These are phyloP conservation scores for Naganishia sp. DNA, from an alignment of 1,284 basidiomycete species.

Conservation along the genomic window DNA sequence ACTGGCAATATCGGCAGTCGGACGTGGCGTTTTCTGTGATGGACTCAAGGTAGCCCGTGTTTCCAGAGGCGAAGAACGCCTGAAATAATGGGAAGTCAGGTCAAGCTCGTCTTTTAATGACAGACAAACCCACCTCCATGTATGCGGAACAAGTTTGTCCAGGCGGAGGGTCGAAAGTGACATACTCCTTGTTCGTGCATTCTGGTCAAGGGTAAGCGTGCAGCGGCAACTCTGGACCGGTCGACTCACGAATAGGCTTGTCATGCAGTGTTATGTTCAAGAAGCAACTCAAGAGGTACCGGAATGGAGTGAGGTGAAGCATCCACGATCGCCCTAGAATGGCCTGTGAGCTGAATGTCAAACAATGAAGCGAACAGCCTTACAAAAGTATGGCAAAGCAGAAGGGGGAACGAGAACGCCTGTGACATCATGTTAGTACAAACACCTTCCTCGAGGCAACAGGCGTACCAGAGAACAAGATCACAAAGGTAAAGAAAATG, in stretches of 20 bases:
- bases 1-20: constrained; percentile 54
- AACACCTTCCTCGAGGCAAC: too few species aligned
- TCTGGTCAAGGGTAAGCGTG: constrained; percentile 8
- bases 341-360: neutral
- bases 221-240: neutral
- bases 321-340: constrained; percentile 26
- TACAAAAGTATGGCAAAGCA: constrained; percentile 26
- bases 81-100: neutral
- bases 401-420: constrained; percentile 20
- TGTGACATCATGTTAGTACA: neutral
- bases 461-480: constrained; percentile 25
- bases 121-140: constrained; percentile 46
- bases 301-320: constrained; percentile 27
- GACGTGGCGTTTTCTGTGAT: constrained; percentile 52
- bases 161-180: constrained; percentile 48
- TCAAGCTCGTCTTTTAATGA: neutral
- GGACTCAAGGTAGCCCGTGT: constrained; percentile 48
- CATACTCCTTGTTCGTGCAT: constrained; percentile 52
- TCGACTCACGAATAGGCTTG: constrained; percentile 24
- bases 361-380: neutral
- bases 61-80: constrained; percentile 20
- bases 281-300: constrained; percentile 23
- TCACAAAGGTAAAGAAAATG: constrained; percentile 26
- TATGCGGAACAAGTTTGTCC: constrained; percentile 55
- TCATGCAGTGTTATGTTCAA: constrained; percentile 23